These are phyloP conservation scores for Colletotrichum godetiae DNA, from an alignment of 2,329 filamentous ascomycete genomes.

Conservation along the genomic window DNA sequence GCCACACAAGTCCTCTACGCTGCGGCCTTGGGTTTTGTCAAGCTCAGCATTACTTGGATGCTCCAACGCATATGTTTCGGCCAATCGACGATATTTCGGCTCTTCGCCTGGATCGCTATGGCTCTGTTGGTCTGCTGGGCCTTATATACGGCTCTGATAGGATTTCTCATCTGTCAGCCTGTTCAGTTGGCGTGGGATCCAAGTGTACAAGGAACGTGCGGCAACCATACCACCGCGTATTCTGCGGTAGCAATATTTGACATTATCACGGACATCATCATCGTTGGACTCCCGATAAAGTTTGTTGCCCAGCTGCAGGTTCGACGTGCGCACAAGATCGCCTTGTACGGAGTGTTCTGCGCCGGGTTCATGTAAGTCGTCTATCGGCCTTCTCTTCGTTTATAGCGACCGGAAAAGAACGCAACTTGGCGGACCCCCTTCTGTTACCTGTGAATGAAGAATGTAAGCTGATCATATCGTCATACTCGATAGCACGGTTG, in stretches of 20 bases:
- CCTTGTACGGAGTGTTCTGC: conserved; percentile 35
- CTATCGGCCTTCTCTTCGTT: too few species aligned
- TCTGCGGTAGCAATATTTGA: conserved; percentile 37
- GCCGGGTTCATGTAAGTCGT: conserved; percentile 36
- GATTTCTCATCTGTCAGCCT: conserved; percentile 46
- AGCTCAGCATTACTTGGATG: conserved; percentile 21
- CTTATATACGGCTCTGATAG: neutral
- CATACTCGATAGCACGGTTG: conserved; percentile 29
- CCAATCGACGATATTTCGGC: neutral
- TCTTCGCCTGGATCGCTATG: neutral
- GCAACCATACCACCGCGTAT: conserved; percentile 32
- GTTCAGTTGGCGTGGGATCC: conserved; percentile 48
- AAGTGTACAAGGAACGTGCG: conserved; percentile 20
- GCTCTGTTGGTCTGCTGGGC: neutral
- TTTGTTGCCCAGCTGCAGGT: conserved; percentile 34
- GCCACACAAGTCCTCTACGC: conserved; percentile 13
- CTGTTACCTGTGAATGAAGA: too few species aligned
- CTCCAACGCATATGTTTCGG: conserved; percentile 4
- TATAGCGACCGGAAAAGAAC: too few species aligned
- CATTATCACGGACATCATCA: conserved; percentile 36
- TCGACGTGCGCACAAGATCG: conserved; percentile 34
- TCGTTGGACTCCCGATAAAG: conserved; percentile 35
- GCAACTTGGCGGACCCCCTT: too few species aligned
- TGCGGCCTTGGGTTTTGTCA: conserved; percentile 3
- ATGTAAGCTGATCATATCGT: too few species aligned